Evolutionary conservation across 2,329 filamentous ascomycete species (phyloP), one percentile per base, ranked within the genome.

Genomic region (Sarocladium brachiariae): DNA sequence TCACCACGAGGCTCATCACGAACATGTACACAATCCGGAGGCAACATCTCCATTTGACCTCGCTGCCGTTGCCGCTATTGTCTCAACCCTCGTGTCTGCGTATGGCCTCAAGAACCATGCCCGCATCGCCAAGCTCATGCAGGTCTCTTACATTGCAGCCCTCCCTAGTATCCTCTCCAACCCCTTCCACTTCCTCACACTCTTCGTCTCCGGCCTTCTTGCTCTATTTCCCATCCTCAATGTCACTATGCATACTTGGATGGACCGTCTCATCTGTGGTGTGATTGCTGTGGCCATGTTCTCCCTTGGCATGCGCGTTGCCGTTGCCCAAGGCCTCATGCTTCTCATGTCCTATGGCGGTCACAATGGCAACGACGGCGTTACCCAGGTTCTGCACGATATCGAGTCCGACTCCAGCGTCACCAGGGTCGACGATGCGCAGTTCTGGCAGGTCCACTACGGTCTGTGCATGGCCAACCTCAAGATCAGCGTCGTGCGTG

Each of bases 401-500:
- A 91, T 99, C 49, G 85, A 90, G 64, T 78, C 83, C 1, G 90
- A 96, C 59, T 82, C 87, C 2, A 78, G 79, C 51, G 83, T 97
- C 23, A 78, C 79, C 39, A 78, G 78, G 1, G 83, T 99, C 43
- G 89, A 96, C 52, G 91, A 96, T 61, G 92, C 91, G 2, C 84
- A 90, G 63, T 96, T 99, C 67, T 99, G 93, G 93, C 93, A 99
- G 71, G 93, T 96, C 13, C 93, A 99, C 68, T 96, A 97, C 65
- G 91, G 92, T 2, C 75, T 97, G 35, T 95, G 90, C 63, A 95
- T 97, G 86, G 93, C 93, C 8, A 96, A 95, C 63, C 67, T 99
- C 57, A 95, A 89, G 66, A 69, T 99, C 18, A 79, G 84, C 53
- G 80, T 96, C 23, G 65, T 71, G 4, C 73, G 70, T 55, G 85